A percentile compares a stretch with the other conserved stretches of the same genome.
Evolutionary conservation across 768 basidiomycete genomes (phyloP).

Genomic region (Collybia mongolica): DNA sequence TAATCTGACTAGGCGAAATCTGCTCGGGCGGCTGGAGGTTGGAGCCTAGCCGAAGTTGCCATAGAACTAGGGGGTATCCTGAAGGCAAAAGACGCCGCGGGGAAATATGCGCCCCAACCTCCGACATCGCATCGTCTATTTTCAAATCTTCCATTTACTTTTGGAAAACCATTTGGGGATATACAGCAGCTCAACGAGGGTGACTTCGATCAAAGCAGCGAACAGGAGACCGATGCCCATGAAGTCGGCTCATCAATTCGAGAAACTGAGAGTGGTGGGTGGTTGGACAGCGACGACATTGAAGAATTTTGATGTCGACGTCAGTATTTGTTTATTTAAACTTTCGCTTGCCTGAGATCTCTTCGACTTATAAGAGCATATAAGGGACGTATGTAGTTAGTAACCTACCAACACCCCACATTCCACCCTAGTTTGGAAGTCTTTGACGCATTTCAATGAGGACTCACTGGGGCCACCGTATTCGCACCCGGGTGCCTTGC

Average conservation of each 20-base stretch:
- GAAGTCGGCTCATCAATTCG: conserved; percentile 27
- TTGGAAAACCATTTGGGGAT: conserved; percentile 28
- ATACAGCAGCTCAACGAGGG: conserved; percentile 32
- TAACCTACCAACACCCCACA: no score
- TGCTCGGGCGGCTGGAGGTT: conserved; percentile 29
- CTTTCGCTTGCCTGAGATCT: no score
- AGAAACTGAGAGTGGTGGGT: conserved; percentile 36
- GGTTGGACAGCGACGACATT: conserved; percentile 62
- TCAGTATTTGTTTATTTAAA: no score
- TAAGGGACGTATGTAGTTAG: not conserved
- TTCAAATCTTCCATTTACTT: conserved; percentile 48
- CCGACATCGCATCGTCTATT: conserved; percentile 45
- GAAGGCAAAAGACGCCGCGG: conserved; percentile 39
- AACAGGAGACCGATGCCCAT: conserved; percentile 16
- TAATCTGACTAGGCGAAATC: conserved; percentile 12
- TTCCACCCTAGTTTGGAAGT: no score
- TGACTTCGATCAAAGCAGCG: conserved; percentile 22
- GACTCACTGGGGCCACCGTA: no score
- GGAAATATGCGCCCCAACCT: conserved; percentile 11
- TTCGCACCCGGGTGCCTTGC: no score
- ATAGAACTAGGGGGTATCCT: conserved; percentile 61
- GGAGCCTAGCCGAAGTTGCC: conserved; percentile 51
- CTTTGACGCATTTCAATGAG: not conserved
- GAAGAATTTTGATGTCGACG: conserved; percentile 39
- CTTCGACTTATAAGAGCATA: no score